These are phyloP conservation scores for Pestalotiopsis sp. DNA, from an alignment of 2,329 filamentous ascomycete genomes.

Conservation along the genomic window DNA sequence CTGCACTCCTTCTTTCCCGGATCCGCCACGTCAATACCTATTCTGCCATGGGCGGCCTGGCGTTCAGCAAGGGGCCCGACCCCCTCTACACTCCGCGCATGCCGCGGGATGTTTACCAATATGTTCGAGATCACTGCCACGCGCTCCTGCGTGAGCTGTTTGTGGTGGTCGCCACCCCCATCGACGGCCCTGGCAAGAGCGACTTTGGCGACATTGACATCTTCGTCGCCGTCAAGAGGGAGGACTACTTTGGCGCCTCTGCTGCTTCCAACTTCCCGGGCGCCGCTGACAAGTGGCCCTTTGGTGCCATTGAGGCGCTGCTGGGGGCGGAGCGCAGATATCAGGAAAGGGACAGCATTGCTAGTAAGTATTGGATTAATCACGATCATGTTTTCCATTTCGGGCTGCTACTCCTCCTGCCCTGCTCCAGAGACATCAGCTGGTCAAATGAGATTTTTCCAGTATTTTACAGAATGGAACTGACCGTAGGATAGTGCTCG, in stretches of 20 bases:
- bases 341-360: constrained; percentile 18
- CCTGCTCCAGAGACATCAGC: not conserved
- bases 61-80: constrained; percentile 51
- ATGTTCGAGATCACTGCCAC: constrained; percentile 49
- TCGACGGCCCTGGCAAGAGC: constrained; percentile 69
- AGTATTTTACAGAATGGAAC: not conserved
- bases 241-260: constrained; percentile 15
- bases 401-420: not conserved
- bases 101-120: constrained; percentile 56
- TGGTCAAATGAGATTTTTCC: not conserved
- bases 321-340: constrained; percentile 50
- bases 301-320: constrained; percentile 34
- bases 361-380: not conserved
- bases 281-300: constrained; percentile 17
- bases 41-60: constrained; percentile 65
- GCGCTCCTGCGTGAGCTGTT: constrained; percentile 54
- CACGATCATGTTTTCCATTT: not conserved
- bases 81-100: constrained; percentile 68
- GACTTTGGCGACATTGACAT: constrained; percentile 76
- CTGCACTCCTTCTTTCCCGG: not conserved
- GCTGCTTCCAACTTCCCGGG: not conserved
- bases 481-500: constrained; percentile 43
- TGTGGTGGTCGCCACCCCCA: constrained; percentile 57
- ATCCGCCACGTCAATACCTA: not conserved
- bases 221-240: constrained; percentile 49